phyloP scores from a whole-genome alignment of 2,329 filamentous ascomycete species.

The Phaeosphaeria sp. region DNA sequence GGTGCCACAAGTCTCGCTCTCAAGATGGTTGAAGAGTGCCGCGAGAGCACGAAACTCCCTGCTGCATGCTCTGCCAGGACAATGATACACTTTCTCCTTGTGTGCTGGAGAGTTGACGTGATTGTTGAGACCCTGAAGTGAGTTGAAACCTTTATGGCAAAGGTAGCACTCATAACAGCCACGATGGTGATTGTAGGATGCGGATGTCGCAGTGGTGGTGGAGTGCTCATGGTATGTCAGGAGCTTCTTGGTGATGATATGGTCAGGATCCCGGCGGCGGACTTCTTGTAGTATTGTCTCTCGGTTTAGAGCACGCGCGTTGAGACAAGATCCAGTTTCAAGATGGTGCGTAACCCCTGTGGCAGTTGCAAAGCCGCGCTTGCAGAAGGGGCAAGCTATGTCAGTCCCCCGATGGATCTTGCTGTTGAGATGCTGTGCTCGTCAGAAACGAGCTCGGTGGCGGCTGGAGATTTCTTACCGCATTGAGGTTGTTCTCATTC shows the following conservation, averaged over 20 bases:
- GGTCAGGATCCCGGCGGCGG: slow-evolving; percentile 52
- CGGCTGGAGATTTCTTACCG: too few relatives aligned
- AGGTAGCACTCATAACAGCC: slow-evolving; percentile 60
- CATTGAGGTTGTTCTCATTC: slow-evolving; percentile 24
- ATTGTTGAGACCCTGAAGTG: slow-evolving; percentile 51
- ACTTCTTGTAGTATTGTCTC: slow-evolving; percentile 58
- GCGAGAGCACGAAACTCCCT: slow-evolving; percentile 52
- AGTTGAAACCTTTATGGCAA: slow-evolving; percentile 56
- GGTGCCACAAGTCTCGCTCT: slow-evolving; percentile 53
- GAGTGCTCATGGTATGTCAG: slow-evolving; percentile 1
- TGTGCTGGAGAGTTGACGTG: slow-evolving; percentile 64
- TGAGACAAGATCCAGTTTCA: slow-evolving; percentile 60
- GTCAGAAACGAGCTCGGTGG: not conserved
- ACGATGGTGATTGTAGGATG: slow-evolving; percentile 55
- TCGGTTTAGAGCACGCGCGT: slow-evolving; percentile 54
- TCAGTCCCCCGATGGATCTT: slow-evolving; percentile 54
- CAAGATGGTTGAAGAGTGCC: slow-evolving; percentile 54
- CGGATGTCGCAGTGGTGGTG: slow-evolving; percentile 48
- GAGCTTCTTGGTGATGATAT: slow-evolving; percentile 15
- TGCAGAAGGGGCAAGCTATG: slow-evolving; percentile 65
- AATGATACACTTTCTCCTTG: slow-evolving; percentile 56
- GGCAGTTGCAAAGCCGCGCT: slow-evolving; percentile 54
- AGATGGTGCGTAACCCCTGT: slow-evolving; percentile 64
- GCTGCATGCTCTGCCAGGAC: slow-evolving; percentile 50
- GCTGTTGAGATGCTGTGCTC: slow-evolving; percentile 60